Evolutionary conservation across 2,329 filamentous ascomycete species (phyloP).

Genomic region (Sporothrix globosa): DNA sequence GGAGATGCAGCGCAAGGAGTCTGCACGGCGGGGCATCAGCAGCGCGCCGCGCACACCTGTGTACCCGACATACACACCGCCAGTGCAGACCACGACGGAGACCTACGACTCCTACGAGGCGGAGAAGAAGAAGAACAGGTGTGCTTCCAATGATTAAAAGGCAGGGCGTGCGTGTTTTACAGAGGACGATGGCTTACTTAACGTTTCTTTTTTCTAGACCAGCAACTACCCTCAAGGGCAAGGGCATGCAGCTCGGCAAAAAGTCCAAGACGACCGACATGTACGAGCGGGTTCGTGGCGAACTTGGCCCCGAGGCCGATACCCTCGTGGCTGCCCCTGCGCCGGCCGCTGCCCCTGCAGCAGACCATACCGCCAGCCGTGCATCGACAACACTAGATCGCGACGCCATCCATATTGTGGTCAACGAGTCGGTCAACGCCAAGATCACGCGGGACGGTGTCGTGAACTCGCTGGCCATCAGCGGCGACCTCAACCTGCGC

Average conservation of each 20-base stretch:
- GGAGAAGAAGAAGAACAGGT: conserved; percentile 96
- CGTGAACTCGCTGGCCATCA: conserved; percentile 83
- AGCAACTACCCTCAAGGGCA: conserved; percentile 72
- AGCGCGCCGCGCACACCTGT: conserved; percentile 71
- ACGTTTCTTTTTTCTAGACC: neutral
- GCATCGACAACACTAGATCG: conserved; percentile 71
- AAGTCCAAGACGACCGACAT: conserved; percentile 98
- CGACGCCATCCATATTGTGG: conserved; percentile 83
- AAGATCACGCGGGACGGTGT: conserved; percentile 86
- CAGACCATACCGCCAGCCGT: conserved; percentile 43
- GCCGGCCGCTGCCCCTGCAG: conserved; percentile 43
- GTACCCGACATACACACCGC: conserved; percentile 82
- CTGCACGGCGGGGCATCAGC: conserved; percentile 67
- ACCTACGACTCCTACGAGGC: conserved; percentile 94
- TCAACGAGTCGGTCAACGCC: conserved; percentile 88
- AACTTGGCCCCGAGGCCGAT: conserved; percentile 85
- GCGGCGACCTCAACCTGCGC: conserved; percentile 87
- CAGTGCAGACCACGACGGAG: conserved; percentile 71
- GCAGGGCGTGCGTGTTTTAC: neutral
- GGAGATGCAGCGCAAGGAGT: conserved; percentile 97
- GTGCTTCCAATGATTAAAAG: conserved; percentile 41
- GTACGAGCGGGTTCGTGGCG: conserved; percentile 91
- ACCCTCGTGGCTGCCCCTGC: conserved; percentile 70
- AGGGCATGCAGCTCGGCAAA: conserved; percentile 99
- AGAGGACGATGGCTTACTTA: conserved; percentile 27